Conservation (phyloP, 2,329 filamentous ascomycete species). For the Aspergillus fumigatiaffinis region DNA sequence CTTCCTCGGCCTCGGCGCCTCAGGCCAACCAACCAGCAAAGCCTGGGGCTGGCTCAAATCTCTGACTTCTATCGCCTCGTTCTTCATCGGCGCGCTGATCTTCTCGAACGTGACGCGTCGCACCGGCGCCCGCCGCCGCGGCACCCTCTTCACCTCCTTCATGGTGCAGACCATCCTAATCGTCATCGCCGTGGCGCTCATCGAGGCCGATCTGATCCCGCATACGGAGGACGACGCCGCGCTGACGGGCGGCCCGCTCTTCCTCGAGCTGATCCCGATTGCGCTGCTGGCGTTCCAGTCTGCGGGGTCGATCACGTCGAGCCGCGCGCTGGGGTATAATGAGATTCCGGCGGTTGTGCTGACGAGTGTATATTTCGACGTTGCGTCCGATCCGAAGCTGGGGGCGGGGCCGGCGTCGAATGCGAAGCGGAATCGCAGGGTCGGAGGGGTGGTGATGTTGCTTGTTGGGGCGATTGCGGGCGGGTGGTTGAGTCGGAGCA, state of each 20-base stretch:
- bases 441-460: slow-evolving; percentile 36
- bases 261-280: slow-evolving; percentile 42
- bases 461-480: slow-evolving; percentile 40
- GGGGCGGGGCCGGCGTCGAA: slow-evolving; percentile 32
- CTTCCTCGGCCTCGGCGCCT: slow-evolving; percentile 45
- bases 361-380: slow-evolving; percentile 45
- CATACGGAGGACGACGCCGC: slow-evolving; percentile 19
- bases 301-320: slow-evolving; percentile 42
- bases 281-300: slow-evolving; percentile 44
- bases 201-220: slow-evolving; percentile 37
- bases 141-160: slow-evolving; percentile 41
- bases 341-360: slow-evolving; percentile 46
- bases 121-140: slow-evolving; percentile 31
- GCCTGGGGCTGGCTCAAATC: slow-evolving; percentile 45
- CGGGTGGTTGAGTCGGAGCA: slow-evolving; percentile 41
- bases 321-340: slow-evolving; percentile 38
- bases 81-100: slow-evolving; percentile 40
- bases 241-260: slow-evolving; percentile 25
- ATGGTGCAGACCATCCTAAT: slow-evolving; percentile 36
- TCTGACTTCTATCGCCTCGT: slow-evolving; percentile 39
- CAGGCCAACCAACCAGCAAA: slow-evolving; percentile 35
- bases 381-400: slow-evolving; percentile 40
- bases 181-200: slow-evolving; percentile 37
- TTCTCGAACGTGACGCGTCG: slow-evolving; percentile 38
- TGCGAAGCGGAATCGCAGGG: slow-evolving; percentile 35